Percentiles rank a stretch among this genome's conserved stretches.
Evolutionary conservation across 305 asterid genomes (phyloP).

Genomic region (Ajuga reptans): DNA sequence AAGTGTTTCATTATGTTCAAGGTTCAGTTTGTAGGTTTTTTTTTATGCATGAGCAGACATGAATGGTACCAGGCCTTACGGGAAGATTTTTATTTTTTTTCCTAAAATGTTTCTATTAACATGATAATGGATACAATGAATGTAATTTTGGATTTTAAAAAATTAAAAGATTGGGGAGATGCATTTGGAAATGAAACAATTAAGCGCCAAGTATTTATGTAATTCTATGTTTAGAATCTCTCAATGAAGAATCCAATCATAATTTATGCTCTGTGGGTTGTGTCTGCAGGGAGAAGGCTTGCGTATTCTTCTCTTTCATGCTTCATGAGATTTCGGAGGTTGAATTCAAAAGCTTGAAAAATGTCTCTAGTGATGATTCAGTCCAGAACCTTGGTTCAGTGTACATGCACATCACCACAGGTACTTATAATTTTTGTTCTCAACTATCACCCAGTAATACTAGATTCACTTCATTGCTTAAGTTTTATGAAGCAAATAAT

Average conservation of each 20-base stretch:
- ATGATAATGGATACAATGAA: neutral
- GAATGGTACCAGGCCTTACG: neutral
- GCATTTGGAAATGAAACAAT: neutral
- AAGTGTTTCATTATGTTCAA: no score
- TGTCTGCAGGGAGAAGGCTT: slow-evolving; percentile 70
- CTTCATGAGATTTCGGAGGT: slow-evolving; percentile 44
- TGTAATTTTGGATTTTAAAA: neutral
- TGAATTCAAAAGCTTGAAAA: slow-evolving; percentile 26
- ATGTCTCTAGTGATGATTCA: slow-evolving; percentile 27
- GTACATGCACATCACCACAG: slow-evolving; percentile 39
- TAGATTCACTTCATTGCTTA: neutral
- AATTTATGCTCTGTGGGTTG: slow-evolving; percentile 14
- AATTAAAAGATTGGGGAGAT: neutral
- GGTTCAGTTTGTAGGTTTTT: neutral
- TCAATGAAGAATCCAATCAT: slow-evolving; percentile 1
- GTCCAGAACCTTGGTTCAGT: slow-evolving; percentile 37
- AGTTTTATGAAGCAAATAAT: neutral
- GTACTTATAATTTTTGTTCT: slow-evolving; percentile 28
- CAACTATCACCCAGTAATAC: neutral
- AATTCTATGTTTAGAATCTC: slow-evolving; percentile 1
- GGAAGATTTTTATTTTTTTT: no score
- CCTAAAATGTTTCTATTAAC: neutral
- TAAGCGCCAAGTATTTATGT: neutral
- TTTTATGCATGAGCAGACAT: neutral
- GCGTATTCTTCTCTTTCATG: slow-evolving; percentile 53